Base-by-base conservation (phyloP, 768 basidiomycete genomes). In the Coprinopsis strossmayeri region DNA sequence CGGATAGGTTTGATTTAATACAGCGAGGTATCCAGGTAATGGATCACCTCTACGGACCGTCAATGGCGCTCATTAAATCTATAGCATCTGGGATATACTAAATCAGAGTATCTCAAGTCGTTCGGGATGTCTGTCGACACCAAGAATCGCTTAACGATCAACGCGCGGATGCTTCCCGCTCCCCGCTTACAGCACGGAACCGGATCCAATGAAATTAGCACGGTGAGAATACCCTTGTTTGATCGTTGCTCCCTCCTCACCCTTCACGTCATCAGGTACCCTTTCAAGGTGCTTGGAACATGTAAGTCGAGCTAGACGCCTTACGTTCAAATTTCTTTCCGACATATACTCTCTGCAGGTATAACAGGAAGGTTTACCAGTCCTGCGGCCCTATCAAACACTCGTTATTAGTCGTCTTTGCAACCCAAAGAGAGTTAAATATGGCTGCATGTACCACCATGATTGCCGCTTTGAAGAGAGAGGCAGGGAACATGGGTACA, bases 271-370 rank as follows among this genome's bases (percentile, higher is more conserved):
- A 32, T 15, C 30, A 38, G 37, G 37, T 20, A 38, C 88, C 85
- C 0, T 63, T 68, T 2, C 74, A 85, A 46, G 89, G 88, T 0
- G 63, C 79, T 0, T 91, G 88, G 88, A 91, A 91, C 50, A 86
- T 91, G 88, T 82, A 52, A 20, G 76, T n/a, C n/a, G n/a, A n/a
- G n/a, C n/a, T n/a, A n/a, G n/a, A n/a, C n/a, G n/a, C n/a, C n/a
- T n/a, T n/a, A n/a, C n/a, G n/a, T n/a, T n/a, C n/a, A n/a, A n/a
- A n/a, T n/a, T n/a, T n/a, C n/a, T n/a, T n/a, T n/a, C n/a, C n/a
- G 67, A 11, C 34, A 48, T 17, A 12, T 54, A 46, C 27, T 21
- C 71, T 51, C 62, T 30, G 37, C 53, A 86, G 84, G 83, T 71
- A 83, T 0, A 82, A 85, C 53, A 87, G 86, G 56, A 70, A 72